Base-by-base conservation (phyloP, 495 filamentous ascomycete genomes). In the Aspergillus ostianus region DNA sequence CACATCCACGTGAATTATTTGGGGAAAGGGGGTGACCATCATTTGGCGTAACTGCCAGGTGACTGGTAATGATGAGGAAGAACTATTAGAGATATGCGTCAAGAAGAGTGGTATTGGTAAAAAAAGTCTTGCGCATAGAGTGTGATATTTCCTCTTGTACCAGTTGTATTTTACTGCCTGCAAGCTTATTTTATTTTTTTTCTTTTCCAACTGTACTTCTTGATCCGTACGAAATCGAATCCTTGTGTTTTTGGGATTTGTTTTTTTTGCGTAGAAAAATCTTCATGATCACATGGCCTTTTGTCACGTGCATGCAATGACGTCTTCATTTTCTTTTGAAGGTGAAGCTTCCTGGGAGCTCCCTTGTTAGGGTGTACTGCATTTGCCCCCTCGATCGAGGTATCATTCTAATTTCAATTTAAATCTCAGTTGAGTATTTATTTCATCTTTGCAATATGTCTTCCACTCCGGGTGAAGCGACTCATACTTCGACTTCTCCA, bases 121-220 rank as follows among this genome's bases (percentile, higher is more conserved):
- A 74, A 41, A 41, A 41, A 41, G 13, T 74, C 72, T 77, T 73
- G 76, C 69, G 73, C 73, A 80, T 77, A 75, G 72, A 77, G 67
- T 77, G 70, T 74, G 69, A 65, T 68, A 73, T 73, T 77, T 72
- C 64, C 71, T 73, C 73, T 67, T 75, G 69, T 78, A 75, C 71
- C 73, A 73, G 72, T 78, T 84, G 80, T 84, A 83, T 72, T 82
- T 81, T 84, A 83, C 76, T 77, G 75, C 75, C 77, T 76, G 77
- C 74, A 77, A 82, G 74, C 69, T 75, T 67, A 77, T 80, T 78
- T 66, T 72, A 70, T 67, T 70, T 68, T 73, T 77, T 50, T 70
- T 67, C 66, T 67, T 51, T 58, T 57, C 48, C 70, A 70, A 69
- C 64, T 75, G 69, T 77, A 75, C 62, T 73, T 71, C 67, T 51